Evolutionary conservation across 2,329 filamentous ascomycete species (phyloP).

Genomic region (Fusarium sp.): DNA sequence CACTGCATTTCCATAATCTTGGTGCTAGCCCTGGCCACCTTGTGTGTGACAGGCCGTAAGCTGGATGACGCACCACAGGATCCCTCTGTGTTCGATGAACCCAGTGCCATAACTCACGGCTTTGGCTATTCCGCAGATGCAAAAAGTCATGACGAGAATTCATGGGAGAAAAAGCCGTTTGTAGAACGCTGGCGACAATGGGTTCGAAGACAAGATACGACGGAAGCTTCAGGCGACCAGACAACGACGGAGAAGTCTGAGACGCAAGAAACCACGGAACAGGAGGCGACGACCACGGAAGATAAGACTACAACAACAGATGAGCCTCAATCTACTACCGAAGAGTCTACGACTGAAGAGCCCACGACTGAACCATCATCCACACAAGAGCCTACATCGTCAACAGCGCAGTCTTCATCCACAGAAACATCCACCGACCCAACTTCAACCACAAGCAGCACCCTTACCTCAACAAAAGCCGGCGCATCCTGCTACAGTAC

Average conservation of each 20-base stretch:
- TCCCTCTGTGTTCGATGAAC: neutral
- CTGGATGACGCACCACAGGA: slow-evolving; percentile 4
- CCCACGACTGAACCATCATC: slow-evolving; percentile 1
- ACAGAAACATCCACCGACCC: slow-evolving; percentile 1
- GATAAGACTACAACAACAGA: slow-evolving; percentile 1
- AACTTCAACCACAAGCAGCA: slow-evolving; percentile 4
- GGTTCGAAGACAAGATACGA: slow-evolving; percentile 20
- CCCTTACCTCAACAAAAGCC: neutral
- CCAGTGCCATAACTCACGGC: neutral
- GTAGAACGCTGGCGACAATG: slow-evolving; percentile 22
- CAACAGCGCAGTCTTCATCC: neutral
- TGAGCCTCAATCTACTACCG: neutral
- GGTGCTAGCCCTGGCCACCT: neutral
- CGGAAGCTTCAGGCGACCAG: neutral
- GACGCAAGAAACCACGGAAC: neutral
- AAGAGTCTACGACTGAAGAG: slow-evolving; percentile 7
- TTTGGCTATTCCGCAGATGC: neutral
- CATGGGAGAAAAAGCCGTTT: neutral
- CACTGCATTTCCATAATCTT: neutral
- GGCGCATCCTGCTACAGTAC: slow-evolving; percentile 31
- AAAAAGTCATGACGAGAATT: neutral
- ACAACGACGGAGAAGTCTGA: neutral
- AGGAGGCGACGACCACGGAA: neutral
- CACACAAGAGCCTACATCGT: slow-evolving; percentile 7
- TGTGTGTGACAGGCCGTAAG: neutral